Evolutionary conservation across 352 stramenopile genomes (phyloP), one percentile per base, ranked within the genome.

Genomic region (Phytophthora agathidicida): DNA sequence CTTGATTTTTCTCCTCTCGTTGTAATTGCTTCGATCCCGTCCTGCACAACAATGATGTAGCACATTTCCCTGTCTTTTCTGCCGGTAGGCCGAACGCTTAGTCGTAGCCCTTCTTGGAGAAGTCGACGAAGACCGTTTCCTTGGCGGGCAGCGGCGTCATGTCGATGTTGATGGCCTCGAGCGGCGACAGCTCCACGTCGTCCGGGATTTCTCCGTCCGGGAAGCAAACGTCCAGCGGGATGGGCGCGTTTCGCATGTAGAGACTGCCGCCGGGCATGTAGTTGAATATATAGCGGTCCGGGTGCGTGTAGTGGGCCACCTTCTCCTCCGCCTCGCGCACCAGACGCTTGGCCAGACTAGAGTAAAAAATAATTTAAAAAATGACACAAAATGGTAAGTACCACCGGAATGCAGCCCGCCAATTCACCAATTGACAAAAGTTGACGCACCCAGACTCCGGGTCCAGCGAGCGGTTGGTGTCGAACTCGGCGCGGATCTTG

Each of bases 181-280:
- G 51, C 35, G 87, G 88, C 54, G 89, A 93, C 44, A 94, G 64
- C 58, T 94, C 86, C 28, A 86, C 83, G 54, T 89, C 88, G 46
- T 92, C 86, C n/a, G 92, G 92, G 51, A 79, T 79, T 38, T 93
- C 64, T 51, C 86, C 86, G 60, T 96, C 83, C 24, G 89, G 85
- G 69, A 93, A 99, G 75, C 86, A 95, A 45, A 95, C 86, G 61
- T 98, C 87, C 24, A 99, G 85, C 32, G 97, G 96, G 45, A 97
- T 92, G 23, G 98, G 95, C 30, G 97, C 91, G 75, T 99, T 99
- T 49, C 98, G 89, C 97, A 99, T 99, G 77, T 99, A 99, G 48
- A 98, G 94, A 59, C 92, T 96, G 49, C 98, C 98, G 37, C 97
- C 97, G 7, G 98, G 98, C 97, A 99, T 99, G 85, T 97, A 98